phyloP scores from a whole-genome alignment of 495 filamentous ascomycete genomes.

The Talaromyces borbonicus region DNA sequence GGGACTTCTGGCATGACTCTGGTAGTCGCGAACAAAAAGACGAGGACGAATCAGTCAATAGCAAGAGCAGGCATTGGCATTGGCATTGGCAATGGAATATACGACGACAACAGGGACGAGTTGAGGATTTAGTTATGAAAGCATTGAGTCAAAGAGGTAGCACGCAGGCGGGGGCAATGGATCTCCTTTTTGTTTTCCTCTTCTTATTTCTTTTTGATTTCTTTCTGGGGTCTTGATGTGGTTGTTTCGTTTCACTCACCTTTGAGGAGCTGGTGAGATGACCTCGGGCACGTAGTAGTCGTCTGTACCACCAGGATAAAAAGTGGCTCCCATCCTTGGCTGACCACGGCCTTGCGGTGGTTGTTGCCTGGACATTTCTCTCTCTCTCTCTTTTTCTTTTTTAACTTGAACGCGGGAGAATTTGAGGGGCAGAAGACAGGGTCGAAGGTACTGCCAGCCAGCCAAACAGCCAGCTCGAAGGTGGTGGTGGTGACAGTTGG shows the following conservation, averaged over 20 bases:
- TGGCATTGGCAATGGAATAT: no score
- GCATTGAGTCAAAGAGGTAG: no score
- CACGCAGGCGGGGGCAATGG: no score
- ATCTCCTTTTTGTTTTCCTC: no score
- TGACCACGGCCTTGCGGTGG: slow-evolving; percentile 37
- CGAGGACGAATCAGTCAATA: slow-evolving; percentile 7
- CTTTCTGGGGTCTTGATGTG: no score
- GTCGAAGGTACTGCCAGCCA: slow-evolving; percentile 3
- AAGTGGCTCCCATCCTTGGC: slow-evolving; percentile 65
- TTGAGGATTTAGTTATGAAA: no score
- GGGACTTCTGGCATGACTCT: slow-evolving; percentile 71
- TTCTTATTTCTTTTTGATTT: neutral
- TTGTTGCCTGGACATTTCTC: slow-evolving; percentile 32
- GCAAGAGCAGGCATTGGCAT: neutral
- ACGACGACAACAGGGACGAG: no score
- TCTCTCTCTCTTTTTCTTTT: neutral
- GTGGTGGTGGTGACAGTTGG: neutral
- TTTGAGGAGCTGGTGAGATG: slow-evolving; percentile 77
- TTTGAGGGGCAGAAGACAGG: slow-evolving; percentile 9
- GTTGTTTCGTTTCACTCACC: no score
- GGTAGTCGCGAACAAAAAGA: no score
- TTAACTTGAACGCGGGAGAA: slow-evolving; percentile 2
- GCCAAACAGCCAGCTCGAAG: slow-evolving; percentile 4
- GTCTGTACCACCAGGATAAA: slow-evolving; percentile 80
- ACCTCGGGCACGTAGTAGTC: slow-evolving; percentile 77